A percentile compares a stretch with the other conserved stretches of the same genome.
These are phyloP conservation scores for Pharus latifolius DNA, from an alignment of 176 grass and related monocot species.

Conservation along the genomic window DNA sequence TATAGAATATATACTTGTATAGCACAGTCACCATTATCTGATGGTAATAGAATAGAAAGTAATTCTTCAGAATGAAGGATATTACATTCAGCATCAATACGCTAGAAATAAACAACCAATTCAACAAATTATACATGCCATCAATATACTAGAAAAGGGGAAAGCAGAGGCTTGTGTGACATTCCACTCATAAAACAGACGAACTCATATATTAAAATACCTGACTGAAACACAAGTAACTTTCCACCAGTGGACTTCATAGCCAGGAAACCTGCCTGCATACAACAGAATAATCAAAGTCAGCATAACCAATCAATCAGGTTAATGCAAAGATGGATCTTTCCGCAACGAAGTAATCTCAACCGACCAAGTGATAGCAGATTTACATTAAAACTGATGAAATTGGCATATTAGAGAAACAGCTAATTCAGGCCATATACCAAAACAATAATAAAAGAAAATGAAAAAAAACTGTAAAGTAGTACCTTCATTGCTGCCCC, in stretches of 20 bases:
- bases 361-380: background rate
- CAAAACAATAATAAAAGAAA: background rate
- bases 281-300: conserved; percentile 11
- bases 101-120: conserved; percentile 2
- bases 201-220: conserved; percentile 9
- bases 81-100: background rate
- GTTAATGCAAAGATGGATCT: conserved; percentile 1
- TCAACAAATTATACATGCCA: background rate
- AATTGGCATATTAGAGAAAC: background rate
- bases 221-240: conserved; percentile 77
- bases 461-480: background rate
- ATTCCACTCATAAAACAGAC: background rate
- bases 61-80: background rate
- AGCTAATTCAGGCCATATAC: background rate
- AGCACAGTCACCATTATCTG: no score
- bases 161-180: background rate
- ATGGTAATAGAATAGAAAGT: no score
- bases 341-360: background rate
- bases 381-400: background rate
- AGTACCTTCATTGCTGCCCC: conserved; percentile 82
- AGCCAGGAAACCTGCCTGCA: conserved; percentile 64
- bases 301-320: background rate
- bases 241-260: conserved; percentile 79
- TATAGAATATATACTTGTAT: no score
- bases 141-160: background rate